Evolutionary conservation across 495 filamentous ascomycete species (phyloP), one percentile per base, ranked within the genome.

Genomic region (Penicillium diatomitis): DNA sequence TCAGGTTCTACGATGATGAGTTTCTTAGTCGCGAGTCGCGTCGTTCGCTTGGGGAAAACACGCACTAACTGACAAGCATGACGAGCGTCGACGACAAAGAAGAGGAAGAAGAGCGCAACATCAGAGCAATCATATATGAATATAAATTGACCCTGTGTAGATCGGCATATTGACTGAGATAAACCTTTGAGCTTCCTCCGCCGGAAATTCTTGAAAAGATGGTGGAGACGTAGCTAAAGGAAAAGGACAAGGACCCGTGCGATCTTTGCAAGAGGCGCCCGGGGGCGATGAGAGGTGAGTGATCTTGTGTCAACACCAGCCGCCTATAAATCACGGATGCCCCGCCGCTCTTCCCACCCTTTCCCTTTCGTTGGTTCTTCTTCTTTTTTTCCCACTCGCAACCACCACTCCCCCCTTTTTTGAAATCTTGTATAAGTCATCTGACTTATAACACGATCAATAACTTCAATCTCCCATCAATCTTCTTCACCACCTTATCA

Each of bases 281-380:
- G 31, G 41, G 41, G 31, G n/a, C 32, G 20, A 44, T 45, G 58
- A 61, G 60, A 33, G 20, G 42, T 45, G 58, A 61, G 60, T 74
- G 67, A 72, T 70, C 68, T 62, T 65, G 64, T 61, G 63, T 68
- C 70, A 69, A 68, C 66, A 67, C 60, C 62, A 54, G 68, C 61
- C 56, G 62, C 68, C 69, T 74, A 74, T 74, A 74, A 74, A 75
- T 65, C 66, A 54, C 69, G 63, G 62, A 65, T 72, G 70, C 72
- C 72, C 71, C 71, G 71, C 72, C 60, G 44, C 53, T 62, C 58
- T 65, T 65, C 61, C 60, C 67, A 53, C 60, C 45, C 61, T 68
- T 65, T 65, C 64, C 57, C 52, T 49, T 62, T 20, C 20, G 65
- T 54, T 62, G 52, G 49, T 59, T 53, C 56, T 46, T 51, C 54